Conservation (phyloP, 1,284 basidiomycete species). For the Cutaneotrichosporon sp. region DNA sequence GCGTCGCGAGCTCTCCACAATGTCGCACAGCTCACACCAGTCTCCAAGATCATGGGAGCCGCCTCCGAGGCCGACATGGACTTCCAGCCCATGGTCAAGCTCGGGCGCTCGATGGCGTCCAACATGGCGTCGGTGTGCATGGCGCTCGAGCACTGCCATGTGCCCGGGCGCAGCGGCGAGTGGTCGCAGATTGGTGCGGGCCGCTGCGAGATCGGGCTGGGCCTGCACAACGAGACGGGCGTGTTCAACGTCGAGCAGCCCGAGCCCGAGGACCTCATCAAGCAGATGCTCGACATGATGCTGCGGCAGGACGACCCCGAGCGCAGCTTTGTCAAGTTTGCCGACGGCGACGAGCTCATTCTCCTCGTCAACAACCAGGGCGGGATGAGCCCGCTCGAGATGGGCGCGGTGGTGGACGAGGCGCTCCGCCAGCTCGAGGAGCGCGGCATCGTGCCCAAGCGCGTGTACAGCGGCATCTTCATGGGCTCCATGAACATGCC, state of each 20-base stretch:
- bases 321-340: slow-evolving; percentile 55
- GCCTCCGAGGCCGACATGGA: slow-evolving; percentile 40
- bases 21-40: slow-evolving; percentile 27
- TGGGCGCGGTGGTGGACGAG: slow-evolving; percentile 56
- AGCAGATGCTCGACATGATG: slow-evolving; percentile 42
- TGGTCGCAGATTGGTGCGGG: slow-evolving; percentile 51
- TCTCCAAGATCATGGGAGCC: slow-evolving; percentile 51
- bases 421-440: slow-evolving; percentile 49
- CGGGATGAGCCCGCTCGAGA: slow-evolving; percentile 56
- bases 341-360: slow-evolving; percentile 50
- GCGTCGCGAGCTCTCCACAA: too few species aligned
- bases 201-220: slow-evolving; percentile 57
- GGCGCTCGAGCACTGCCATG: slow-evolving; percentile 58
- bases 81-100: slow-evolving; percentile 40
- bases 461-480: slow-evolving; percentile 55
- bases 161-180: slow-evolving; percentile 55
- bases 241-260: slow-evolving; percentile 49
- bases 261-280: slow-evolving; percentile 41
- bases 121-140: slow-evolving; percentile 56
- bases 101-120: slow-evolving; percentile 42
- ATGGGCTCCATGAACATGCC: slow-evolving; percentile 59
- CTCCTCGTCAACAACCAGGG: slow-evolving; percentile 57
- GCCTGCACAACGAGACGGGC: slow-evolving; percentile 58
- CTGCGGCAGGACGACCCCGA: slow-evolving; percentile 55
- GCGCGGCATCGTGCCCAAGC: slow-evolving; percentile 48